phyloP scores from a whole-genome alignment of 805 yeast species.

The Sugiyamaella floridensis region DNA sequence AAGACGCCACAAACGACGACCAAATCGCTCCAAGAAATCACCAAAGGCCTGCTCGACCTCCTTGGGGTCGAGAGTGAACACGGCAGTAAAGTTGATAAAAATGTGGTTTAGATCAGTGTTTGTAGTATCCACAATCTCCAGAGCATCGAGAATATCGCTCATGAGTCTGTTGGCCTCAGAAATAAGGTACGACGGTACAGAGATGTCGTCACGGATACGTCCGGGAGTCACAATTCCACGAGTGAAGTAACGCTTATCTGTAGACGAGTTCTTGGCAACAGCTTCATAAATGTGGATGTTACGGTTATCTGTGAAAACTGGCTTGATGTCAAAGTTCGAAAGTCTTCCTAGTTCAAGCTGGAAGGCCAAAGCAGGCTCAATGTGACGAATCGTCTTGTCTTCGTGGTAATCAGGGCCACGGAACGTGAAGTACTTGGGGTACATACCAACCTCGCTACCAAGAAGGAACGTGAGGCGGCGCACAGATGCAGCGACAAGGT shows the following conservation, averaged over 20 bases:
- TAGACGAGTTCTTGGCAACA: conserved; percentile 83
- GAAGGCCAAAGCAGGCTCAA: conserved; percentile 97
- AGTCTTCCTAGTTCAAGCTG: conserved; percentile 92
- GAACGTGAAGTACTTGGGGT: conserved; percentile 94
- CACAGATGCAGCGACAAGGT: conserved; percentile 60
- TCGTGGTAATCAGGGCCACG: conserved; percentile 80
- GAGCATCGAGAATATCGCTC: conserved; percentile 90
- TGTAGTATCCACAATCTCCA: conserved; percentile 88
- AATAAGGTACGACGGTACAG: conserved; percentile 87
- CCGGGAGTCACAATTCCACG: conserved; percentile 98
- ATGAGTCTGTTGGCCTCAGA: conserved; percentile 95
- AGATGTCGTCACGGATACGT: conserved; percentile 83
- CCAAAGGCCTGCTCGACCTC: conserved; percentile 98
- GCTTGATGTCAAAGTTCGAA: conserved; percentile 91
- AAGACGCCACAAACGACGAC: conserved; percentile 92
- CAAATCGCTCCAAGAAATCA: conserved; percentile 94
- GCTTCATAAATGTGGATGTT: conserved; percentile 97
- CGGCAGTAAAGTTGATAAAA: conserved; percentile 93
- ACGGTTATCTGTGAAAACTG: conserved; percentile 92
- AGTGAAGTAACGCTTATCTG: conserved; percentile 92
- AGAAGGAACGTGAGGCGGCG: conserved; percentile 92
- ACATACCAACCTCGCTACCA: conserved; percentile 74
- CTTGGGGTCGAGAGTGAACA: conserved; percentile 86
- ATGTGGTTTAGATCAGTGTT: conserved; percentile 96
- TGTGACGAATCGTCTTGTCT: conserved; percentile 92